These are phyloP conservation scores for Monosporozyma aquatica DNA, from an alignment of 805 yeast species.

Conservation along the genomic window DNA sequence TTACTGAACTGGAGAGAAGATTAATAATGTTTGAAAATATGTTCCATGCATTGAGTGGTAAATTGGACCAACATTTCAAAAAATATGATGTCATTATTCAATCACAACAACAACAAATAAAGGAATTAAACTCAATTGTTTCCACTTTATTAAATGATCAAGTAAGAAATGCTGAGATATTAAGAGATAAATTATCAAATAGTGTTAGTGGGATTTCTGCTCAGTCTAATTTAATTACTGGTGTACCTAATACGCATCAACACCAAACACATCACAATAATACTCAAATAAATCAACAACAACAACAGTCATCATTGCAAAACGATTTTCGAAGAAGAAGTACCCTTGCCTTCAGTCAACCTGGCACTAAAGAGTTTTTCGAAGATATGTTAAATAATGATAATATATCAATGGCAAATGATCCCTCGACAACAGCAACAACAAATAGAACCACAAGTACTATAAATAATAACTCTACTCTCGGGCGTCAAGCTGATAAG, in stretches of 20 bases:
- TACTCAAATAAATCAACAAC: neutral
- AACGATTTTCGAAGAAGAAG: neutral
- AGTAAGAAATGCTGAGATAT: slow-evolving; percentile 21
- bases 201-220: slow-evolving; percentile 21
- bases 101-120: slow-evolving; percentile 28
- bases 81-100: slow-evolving; percentile 24
- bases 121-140: slow-evolving; percentile 20
- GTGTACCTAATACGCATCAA: neutral
- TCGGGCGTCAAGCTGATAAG: neutral
- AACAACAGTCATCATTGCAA: too few relatives aligned
- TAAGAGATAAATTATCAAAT: slow-evolving; percentile 20
- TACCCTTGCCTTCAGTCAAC: neutral
- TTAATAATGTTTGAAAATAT: slow-evolving; percentile 24
- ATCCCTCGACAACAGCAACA: neutral
- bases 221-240: slow-evolving; percentile 3
- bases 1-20: slow-evolving; percentile 24
- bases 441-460: neutral
- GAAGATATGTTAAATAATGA: neutral
- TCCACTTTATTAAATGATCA: slow-evolving; percentile 24
- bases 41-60: slow-evolving; percentile 25
- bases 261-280: neutral
- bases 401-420: neutral
- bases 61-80: slow-evolving; percentile 27
- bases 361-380: neutral
- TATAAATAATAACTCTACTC: neutral